Evolutionary conservation across 768 basidiomycete species (phyloP), one percentile per base, ranked within the genome.

Genomic region (Russula foetens): DNA sequence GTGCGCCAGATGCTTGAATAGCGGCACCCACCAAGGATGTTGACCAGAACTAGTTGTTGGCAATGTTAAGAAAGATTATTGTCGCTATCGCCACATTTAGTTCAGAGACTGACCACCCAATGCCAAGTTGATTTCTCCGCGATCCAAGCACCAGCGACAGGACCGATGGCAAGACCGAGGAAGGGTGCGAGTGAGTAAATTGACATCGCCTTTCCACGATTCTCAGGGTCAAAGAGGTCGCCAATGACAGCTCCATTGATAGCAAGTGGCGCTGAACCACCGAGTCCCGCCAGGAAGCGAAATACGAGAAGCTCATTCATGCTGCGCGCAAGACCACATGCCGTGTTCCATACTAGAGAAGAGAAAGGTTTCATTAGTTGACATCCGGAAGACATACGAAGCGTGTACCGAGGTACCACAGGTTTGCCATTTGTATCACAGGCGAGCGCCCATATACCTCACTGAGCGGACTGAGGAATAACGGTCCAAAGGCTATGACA

Each of bases 231-330:
- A 80, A 83, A 88, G 15, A 80, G 74, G 68, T 88, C 86, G n/a
- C 81, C 80, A 1, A 88, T 70, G 6, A 86, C 76, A 7, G 84
- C 89, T 23, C 86, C 89, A 35, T 87, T 89, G 49, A 70, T 77
- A 6, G 82, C 71, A 1, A 88, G 72, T 6, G 87, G 85, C 0
- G 87, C 88, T 56, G 85, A 84, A 0, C 88, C 89, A 28, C 89
- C 89, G 2, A 90, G 59, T 1, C 89, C 88, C 1, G 86, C 73
- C 2, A 90, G 71, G 63, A 90, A 81, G n/a, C 88, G 81, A 66
- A 90, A 90, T 0, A 75, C 83, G 52, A 88, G 81, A 11, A 89
- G 71, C 63, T 88, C 80, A 0, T 71, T 72, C 57, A 77, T 75
- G 52, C 75, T 84, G 57, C 79, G 78, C 0, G 86, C 82, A 58